Evolutionary conservation across 2,329 filamentous ascomycete species (phyloP).

Genomic region (Cadophora sp.): DNA sequence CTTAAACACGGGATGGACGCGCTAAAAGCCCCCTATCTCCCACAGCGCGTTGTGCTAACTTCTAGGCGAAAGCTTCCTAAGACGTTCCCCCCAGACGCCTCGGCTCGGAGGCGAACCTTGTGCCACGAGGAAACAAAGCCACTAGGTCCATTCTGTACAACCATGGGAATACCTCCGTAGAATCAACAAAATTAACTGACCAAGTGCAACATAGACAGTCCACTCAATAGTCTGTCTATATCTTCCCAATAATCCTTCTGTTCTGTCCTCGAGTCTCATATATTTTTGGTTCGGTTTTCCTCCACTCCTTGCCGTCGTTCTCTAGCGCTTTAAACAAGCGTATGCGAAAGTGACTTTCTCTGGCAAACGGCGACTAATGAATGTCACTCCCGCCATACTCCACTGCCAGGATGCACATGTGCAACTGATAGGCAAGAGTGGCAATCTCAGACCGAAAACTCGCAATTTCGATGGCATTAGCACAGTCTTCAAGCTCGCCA

Average conservation of each 20-base stretch:
- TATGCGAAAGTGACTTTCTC: not conserved
- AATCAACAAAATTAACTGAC: not conserved
- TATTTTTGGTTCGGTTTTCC: not conserved
- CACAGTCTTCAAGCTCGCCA: not conserved
- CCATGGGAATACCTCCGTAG: not conserved
- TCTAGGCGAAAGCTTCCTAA: not conserved
- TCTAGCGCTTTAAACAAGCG: not conserved
- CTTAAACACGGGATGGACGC: not conserved
- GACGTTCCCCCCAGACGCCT: not conserved
- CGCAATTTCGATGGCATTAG: not conserved
- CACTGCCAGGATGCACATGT: not conserved
- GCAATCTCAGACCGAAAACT: not conserved
- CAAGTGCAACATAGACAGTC: not conserved
- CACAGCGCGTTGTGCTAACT: not conserved
- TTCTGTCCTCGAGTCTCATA: not conserved
- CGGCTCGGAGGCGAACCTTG: not conserved
- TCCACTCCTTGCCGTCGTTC: not conserved
- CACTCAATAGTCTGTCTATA: slow-evolving; percentile 8
- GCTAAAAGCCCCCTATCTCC: not conserved
- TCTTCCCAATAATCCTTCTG: slow-evolving; percentile 8
- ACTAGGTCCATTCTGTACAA: not conserved
- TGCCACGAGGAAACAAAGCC: not conserved
- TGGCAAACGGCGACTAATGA: not conserved
- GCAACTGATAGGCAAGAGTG: not conserved
- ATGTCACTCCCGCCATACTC: not conserved